Base-by-base conservation (phyloP, 1,284 basidiomycete species). In the Kalmanozyma brasiliensis region DNA sequence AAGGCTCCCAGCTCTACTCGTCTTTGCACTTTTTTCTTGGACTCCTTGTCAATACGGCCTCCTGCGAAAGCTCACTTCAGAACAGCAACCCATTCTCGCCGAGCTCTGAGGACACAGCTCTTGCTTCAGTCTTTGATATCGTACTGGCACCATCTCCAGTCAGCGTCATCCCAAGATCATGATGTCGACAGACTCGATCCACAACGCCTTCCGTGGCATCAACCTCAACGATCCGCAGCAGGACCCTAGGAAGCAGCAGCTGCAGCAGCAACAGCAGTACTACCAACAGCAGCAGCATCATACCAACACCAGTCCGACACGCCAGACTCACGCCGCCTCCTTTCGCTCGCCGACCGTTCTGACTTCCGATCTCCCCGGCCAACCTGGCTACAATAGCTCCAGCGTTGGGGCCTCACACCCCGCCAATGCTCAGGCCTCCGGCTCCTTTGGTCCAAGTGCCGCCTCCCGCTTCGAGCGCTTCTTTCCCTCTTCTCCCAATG, bases 401-500 rank as follows among this genome's bases (percentile, higher is more conserved):
- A 51, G 14, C 49, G 13, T 36, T 16, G 48, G 48, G 20, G 30
- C 32, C 37, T 52, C 51, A 23, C 49, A 48, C n/a, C 34, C 36
- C 8, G 14, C 19, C 47, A 33, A 38, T 34, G 19, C 52, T 44
- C 61, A 52, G 4, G 57, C 55, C 16, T 36, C 49, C 17, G 43
- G 13, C 41, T 56, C 63, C 24, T 14, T 55, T 19, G 52, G 51
- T 16, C 67, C 76, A 14, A 74, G 69, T 20, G 77, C 75, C 9
- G 72, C 77, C 10, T 73, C 77, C 17, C 58, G 77, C 13, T 78
- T 78, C 36, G 77, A 78, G 45, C 70, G 77, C 30, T 77, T 78
- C 61, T 78, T 78, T 44, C 63, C 60, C 29, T 60, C 69, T 29
- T 62, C 69, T 11, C 58, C 65, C 49, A 51, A 51, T 22, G 44